Evolutionary conservation across 139 green algal genomes (phyloP), one percentile per base, ranked within the genome.

Genomic region (Chlorella sp.): DNA sequence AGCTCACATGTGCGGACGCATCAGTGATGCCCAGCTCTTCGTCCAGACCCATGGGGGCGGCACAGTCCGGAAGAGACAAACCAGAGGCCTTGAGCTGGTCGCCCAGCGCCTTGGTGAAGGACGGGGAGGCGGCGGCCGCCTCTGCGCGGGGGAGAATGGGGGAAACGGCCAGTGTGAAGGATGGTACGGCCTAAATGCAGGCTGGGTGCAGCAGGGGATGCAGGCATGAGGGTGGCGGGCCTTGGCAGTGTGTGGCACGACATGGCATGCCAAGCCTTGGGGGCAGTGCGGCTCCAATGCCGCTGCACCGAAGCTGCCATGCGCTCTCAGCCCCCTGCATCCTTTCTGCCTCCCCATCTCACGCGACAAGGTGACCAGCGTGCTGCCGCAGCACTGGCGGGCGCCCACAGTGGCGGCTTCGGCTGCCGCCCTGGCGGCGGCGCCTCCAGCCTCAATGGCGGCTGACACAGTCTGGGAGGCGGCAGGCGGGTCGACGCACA

Each of bases 371-470:
- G 58, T 30, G 24, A 70, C 30, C 36, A 82, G 38, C 9, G 76
- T 73, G 28, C n/a, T 22, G 24, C 38, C 76, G 56, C 76, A 82
- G 76, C 76, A 82, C 56, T 82, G 76, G 26, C 38, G 32, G 5
- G 76, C 32, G 24, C 54, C 36, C 1, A n/a, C 28, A 26, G 34
- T n/a, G 9, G 58, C 38, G 2, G 54, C 76, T 3, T 65, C 36
- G n/a, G 56, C 76, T 0, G 76, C 76, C 19, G 76, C 51, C 0
- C 28, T 20, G 26, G 76, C 76, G 11, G 58, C 54, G 14, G 38
- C 56, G 11, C 58, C 56, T 38, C 76, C 76, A 8, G 56, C 54
- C 6, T 24, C 19, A 26, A 82, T 40, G 22, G 76, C 56, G 11
- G 54, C 51, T 26, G 56, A 36, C 38, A 82, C 16, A 2, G 56